Conservation (phyloP, 1,139 yeast genomes). For the Ogataea hybrid region DNA sequence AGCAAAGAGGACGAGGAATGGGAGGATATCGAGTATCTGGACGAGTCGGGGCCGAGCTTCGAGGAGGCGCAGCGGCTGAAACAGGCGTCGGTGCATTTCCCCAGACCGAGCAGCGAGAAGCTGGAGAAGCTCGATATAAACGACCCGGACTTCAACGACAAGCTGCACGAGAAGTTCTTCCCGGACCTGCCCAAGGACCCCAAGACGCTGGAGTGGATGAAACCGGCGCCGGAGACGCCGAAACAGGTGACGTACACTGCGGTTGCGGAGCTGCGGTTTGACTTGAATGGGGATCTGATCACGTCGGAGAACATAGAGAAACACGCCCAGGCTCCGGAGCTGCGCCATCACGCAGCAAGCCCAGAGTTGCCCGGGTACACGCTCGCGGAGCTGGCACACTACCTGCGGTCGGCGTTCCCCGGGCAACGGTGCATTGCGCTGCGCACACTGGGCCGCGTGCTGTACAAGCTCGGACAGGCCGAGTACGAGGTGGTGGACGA, state of each 20-base stretch:
- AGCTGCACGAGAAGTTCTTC: conserved; percentile 79
- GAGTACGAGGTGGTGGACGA: conserved; percentile 43
- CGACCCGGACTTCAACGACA: conserved; percentile 76
- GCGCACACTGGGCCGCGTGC: conserved; percentile 80
- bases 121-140: conserved; percentile 48
- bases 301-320: conserved; percentile 40
- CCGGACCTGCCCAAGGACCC: conserved; percentile 88
- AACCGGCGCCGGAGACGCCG: conserved; percentile 51
- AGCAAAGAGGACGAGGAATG: conserved; percentile 27
- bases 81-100: conserved; percentile 56
- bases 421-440: conserved; percentile 87
- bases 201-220: conserved; percentile 89
- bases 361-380: conserved; percentile 95
- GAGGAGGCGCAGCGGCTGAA: conserved; percentile 27
- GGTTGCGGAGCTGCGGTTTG: conserved; percentile 75
- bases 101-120: conserved; percentile 41
- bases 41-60: conserved; percentile 46
- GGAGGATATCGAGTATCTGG: conserved; percentile 32
- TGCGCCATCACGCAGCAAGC: conserved; percentile 88
- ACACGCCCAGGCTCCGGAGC: conserved; percentile 61
- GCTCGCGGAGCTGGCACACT: conserved; percentile 72
- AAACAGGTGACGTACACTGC: conserved; percentile 49
- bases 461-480: conserved; percentile 74
- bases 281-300: conserved; percentile 77
- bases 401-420: conserved; percentile 74